These are phyloP conservation scores for Circinella umbellata DNA, from an alignment of 371 early-diverging fungal genomes.

Conservation along the genomic window DNA sequence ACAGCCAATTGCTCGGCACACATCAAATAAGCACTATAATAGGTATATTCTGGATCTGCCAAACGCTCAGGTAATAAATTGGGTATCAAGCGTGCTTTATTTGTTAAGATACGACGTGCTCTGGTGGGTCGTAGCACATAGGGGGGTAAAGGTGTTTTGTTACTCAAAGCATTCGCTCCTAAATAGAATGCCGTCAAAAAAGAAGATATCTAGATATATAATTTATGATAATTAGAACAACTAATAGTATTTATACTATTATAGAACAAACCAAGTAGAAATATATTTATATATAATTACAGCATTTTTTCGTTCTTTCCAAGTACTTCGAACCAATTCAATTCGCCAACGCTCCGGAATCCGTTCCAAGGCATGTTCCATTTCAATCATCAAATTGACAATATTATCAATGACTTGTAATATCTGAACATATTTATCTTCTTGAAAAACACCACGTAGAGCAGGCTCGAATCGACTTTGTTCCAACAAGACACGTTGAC, in stretches of 20 bases:
- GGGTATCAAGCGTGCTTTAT: conserved; percentile 37
- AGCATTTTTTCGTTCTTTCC: conserved; percentile 49
- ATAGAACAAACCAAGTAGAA: too few relatives aligned
- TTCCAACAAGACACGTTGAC: conserved; percentile 44
- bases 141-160: conserved; percentile 50
- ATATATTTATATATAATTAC: conserved; percentile 31
- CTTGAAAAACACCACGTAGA: conserved; percentile 50
- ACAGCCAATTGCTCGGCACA: conserved; percentile 52
- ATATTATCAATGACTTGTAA: conserved; percentile 49
- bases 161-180: conserved; percentile 45
- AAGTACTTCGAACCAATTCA: conserved; percentile 38
- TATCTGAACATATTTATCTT: conserved; percentile 41
- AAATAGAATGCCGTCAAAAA: conserved; percentile 46
- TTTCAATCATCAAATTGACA: conserved; percentile 44
- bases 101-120: conserved; percentile 43
- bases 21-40: conserved; percentile 50
- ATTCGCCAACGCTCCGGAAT: conserved; percentile 38
- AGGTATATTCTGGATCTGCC: conserved; percentile 46
- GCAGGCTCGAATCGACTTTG: conserved; percentile 57
- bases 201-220: conserved; percentile 35
- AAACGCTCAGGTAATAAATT: conserved; percentile 27
- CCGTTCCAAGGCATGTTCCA: conserved; percentile 42
- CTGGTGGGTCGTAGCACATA: conserved; percentile 45
- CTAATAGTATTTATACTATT: too few relatives aligned
- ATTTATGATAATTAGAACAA: too few relatives aligned